Percentiles rank a stretch among this genome's conserved stretches.
Conservation (phyloP, 352 stramenopile genomes). For the Chrysophaeum taylorii region DNA sequence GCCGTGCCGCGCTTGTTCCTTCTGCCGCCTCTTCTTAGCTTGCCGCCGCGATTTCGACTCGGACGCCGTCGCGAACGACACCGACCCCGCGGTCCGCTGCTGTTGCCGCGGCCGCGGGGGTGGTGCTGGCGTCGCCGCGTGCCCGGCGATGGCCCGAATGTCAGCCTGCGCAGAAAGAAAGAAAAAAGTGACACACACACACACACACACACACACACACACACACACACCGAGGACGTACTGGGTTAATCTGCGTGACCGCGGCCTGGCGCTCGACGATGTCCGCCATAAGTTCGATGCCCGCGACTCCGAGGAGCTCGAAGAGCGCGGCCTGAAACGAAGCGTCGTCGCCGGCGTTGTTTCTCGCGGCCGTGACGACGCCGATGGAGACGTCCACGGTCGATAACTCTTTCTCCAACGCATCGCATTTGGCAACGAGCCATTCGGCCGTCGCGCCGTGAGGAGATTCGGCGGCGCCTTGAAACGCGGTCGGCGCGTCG, state of each 20-base stretch:
- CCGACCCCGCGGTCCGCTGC: not conserved
- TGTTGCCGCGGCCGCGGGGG: too few species aligned
- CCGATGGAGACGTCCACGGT: not conserved
- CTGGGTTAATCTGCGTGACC: constrained; percentile 8
- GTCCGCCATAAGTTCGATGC: constrained; percentile 19
- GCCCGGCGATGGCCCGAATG: not conserved
- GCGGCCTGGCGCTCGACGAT: constrained; percentile 7
- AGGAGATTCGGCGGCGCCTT: too few species aligned
- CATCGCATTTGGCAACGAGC: not conserved
- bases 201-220: too few species aligned
- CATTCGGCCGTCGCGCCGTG: too few species aligned
- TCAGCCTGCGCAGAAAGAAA: not conserved
- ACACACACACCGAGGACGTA: too few species aligned
- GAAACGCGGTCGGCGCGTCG: not conserved
- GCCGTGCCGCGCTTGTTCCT: not conserved
- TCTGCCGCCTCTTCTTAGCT: constrained; percentile 15
- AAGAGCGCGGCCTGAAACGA: constrained; percentile 21
- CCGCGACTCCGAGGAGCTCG: constrained; percentile 20
- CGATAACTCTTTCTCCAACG: not conserved
- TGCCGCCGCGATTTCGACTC: constrained; percentile 4
- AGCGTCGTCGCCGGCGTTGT: not conserved
- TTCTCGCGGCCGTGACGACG: not conserved
- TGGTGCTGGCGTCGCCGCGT: too few species aligned
- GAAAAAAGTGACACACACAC: constrained; percentile 3
- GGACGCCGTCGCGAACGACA: constrained; percentile 12